These are phyloP conservation scores for Lophiostoma macrostomum DNA, from an alignment of 495 filamentous ascomycete genomes.

Conservation along the genomic window DNA sequence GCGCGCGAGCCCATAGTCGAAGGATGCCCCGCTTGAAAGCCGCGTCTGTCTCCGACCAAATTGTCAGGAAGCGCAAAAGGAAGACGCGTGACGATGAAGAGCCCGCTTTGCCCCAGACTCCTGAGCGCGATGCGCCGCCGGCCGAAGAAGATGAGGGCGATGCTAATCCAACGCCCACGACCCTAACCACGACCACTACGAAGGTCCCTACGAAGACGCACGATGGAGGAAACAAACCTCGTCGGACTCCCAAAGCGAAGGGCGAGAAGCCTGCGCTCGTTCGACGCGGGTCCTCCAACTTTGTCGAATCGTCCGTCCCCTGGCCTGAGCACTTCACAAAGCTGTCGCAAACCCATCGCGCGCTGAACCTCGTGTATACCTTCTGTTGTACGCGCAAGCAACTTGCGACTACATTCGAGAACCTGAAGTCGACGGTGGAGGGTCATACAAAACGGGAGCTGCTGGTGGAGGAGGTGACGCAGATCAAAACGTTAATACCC, in stretches of 20 bases:
- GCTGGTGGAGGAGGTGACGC: constrained; percentile 71
- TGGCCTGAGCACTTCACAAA: constrained; percentile 75
- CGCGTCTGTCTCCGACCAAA: constrained; percentile 53
- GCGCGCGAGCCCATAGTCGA: neutral
- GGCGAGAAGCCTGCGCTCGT: constrained; percentile 37
- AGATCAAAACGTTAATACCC: constrained; percentile 74
- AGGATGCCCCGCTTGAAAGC: constrained; percentile 57
- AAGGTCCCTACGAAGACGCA: constrained; percentile 52
- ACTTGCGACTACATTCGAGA: constrained; percentile 85
- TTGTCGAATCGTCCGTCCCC: constrained; percentile 49
- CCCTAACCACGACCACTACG: constrained; percentile 32
- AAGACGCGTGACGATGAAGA: constrained; percentile 39
- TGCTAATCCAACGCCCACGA: neutral
- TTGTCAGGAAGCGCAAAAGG: constrained; percentile 55
- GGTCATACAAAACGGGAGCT: constrained; percentile 71
- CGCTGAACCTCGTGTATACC: constrained; percentile 88
- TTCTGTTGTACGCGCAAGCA: constrained; percentile 93
- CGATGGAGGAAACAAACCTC: constrained; percentile 54
- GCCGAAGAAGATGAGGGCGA: constrained; percentile 5
- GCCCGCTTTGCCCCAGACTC: neutral
- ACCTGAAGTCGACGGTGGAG: constrained; percentile 79
- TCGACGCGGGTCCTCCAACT: constrained; percentile 44
- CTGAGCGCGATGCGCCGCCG: constrained; percentile 1
- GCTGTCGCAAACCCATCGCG: constrained; percentile 74
- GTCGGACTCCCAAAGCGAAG: constrained; percentile 37